phyloP scores from a whole-genome alignment of 805 yeast species.

The Ogataea degrootiae region DNA sequence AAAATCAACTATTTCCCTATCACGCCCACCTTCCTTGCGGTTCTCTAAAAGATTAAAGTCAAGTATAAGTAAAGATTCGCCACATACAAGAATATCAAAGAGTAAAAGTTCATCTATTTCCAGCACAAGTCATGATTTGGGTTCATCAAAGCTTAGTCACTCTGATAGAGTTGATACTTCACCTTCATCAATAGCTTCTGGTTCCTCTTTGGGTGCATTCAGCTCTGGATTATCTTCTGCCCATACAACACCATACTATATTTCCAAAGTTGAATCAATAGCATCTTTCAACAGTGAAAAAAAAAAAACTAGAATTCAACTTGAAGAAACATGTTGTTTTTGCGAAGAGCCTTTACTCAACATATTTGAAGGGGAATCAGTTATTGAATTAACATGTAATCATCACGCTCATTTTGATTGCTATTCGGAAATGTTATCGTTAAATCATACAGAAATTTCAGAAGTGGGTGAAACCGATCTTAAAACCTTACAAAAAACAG shows the following conservation, averaged over 20 bases:
- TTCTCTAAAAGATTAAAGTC: no score
- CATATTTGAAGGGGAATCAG: constrained; percentile 38
- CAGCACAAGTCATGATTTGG: background rate
- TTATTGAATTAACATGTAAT: constrained; percentile 37
- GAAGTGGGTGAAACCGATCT: background rate
- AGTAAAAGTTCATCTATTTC: background rate
- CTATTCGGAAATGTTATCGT: constrained; percentile 26
- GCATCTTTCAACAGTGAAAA: background rate
- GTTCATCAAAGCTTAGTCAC: no score
- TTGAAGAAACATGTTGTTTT: constrained; percentile 32
- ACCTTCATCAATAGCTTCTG: background rate
- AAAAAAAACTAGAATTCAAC: constrained; percentile 6
- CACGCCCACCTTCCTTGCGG: no score
- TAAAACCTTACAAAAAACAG: background rate
- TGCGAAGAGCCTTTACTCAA: constrained; percentile 40
- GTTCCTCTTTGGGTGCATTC: background rate
- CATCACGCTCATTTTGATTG: constrained; percentile 45
- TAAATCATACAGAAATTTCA: constrained; percentile 1
- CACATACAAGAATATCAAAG: background rate
- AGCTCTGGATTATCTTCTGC: background rate
- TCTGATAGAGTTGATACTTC: background rate
- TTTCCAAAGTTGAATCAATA: background rate
- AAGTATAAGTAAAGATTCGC: background rate
- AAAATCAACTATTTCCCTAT: no score
- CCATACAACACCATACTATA: background rate